These are phyloP conservation scores for Boletus vermiculosoides DNA, from an alignment of 768 basidiomycete species.

Conservation along the genomic window DNA sequence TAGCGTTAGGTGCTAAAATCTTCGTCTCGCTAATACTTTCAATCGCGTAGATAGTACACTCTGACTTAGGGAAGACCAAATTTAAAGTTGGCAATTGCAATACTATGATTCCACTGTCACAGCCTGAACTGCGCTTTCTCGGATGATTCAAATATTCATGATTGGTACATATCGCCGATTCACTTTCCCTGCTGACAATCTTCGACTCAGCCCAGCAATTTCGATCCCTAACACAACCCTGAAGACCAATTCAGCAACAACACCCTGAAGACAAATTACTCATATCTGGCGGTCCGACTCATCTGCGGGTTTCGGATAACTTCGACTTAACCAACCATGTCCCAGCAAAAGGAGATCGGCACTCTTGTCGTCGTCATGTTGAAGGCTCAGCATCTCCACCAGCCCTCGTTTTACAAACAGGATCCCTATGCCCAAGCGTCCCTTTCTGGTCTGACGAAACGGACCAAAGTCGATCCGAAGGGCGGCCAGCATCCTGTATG, in stretches of 20 bases:
- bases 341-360: constrained; percentile 54
- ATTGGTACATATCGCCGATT: background rate
- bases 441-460: constrained; percentile 59
- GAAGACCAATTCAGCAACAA: background rate
- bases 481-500: constrained; percentile 94
- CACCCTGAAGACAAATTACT: background rate
- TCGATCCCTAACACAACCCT: background rate
- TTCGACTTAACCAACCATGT: constrained; percentile 19
- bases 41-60: background rate
- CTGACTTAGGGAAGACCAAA: background rate
- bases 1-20: background rate
- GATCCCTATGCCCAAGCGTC: constrained; percentile 76
- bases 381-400: constrained; percentile 83
- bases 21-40: background rate
- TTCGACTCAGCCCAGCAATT: background rate
- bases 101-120: background rate
- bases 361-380: constrained; percentile 84
- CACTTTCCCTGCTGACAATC: too few species aligned
- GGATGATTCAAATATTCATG: too few species aligned
- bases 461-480: constrained; percentile 72
- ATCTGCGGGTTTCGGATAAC: background rate
- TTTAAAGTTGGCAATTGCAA: background rate
- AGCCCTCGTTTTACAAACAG: constrained; percentile 86
- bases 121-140: background rate
- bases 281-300: background rate